Evolutionary conservation across 306 rosid genomes (phyloP).

Genomic region (Psophocarpus tetragonolobus): DNA sequence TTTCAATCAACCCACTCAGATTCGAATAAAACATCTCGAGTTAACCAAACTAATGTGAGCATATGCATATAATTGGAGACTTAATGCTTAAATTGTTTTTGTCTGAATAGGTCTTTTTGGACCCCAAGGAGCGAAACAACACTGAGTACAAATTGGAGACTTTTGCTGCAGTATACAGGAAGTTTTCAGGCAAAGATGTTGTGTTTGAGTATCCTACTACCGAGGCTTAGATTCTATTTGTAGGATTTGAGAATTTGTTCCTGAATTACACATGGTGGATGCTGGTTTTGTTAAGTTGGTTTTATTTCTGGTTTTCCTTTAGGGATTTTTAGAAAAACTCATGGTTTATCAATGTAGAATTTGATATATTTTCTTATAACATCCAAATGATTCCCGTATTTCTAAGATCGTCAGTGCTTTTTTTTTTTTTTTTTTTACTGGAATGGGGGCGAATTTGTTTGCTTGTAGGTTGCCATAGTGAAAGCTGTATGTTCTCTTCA

Average conservation of each 20-base stretch:
- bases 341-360: constrained; percentile 18
- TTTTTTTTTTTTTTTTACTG: no score
- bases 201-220: constrained; percentile 77
- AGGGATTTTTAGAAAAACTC: not conserved
- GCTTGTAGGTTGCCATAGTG: not conserved
- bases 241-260: constrained; percentile 14
- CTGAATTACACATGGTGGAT: constrained; percentile 27
- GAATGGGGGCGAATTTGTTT: not conserved
- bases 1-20: not conserved
- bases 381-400: not conserved
- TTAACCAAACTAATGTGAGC: not conserved
- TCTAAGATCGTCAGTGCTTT: not conserved
- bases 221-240: constrained; percentile 56
- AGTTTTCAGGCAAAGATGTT: constrained; percentile 85
- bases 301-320: constrained; percentile 24
- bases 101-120: constrained; percentile 65
- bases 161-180: constrained; percentile 79
- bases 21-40: not conserved
- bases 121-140: constrained; percentile 83
- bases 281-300: constrained; percentile 35
- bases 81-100: not conserved
- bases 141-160: constrained; percentile 86
- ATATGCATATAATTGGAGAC: not conserved
- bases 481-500: not conserved
- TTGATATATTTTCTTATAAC: not conserved